phyloP scores from a whole-genome alignment of 495 filamentous ascomycete genomes.

The Staphylotrichum tortipilum region DNA sequence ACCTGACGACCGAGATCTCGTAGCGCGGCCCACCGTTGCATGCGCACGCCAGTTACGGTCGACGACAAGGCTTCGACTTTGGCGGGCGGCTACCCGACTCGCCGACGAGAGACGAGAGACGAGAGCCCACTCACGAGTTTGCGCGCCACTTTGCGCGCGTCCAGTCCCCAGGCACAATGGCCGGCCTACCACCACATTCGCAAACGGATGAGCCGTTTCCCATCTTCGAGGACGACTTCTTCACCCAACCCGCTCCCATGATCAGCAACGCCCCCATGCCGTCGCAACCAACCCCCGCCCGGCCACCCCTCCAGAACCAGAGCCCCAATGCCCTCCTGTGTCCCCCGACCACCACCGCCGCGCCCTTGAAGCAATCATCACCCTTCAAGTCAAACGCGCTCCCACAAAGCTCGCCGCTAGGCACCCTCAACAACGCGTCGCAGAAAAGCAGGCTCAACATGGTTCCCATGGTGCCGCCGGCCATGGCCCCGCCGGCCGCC shows the following conservation, averaged over 20 bases:
- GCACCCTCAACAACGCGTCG: conserved; percentile 37
- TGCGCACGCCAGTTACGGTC: background rate
- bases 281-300: conserved; percentile 35
- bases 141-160: conserved; percentile 1
- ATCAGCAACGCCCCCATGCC: conserved; percentile 47
- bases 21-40: background rate
- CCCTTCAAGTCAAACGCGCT: conserved; percentile 44
- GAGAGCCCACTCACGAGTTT: background rate
- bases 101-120: background rate
- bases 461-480: conserved; percentile 62
- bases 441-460: conserved; percentile 44
- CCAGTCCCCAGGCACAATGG: conserved; percentile 30
- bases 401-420: conserved; percentile 29
- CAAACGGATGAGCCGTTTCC: conserved; percentile 48
- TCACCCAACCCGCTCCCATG: conserved; percentile 35
- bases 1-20: too few relatives aligned
- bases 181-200: conserved; percentile 54
- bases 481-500: too few relatives aligned
- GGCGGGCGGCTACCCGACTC: conserved; percentile 3
- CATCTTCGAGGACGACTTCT: conserved; percentile 55
- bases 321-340: conserved; percentile 46
- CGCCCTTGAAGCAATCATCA: conserved; percentile 54
- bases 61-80: background rate
- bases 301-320: conserved; percentile 44
- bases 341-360: conserved; percentile 40